phyloP scores from a whole-genome alignment of 2,329 filamentous ascomycete genomes.

The Coleophoma eucalyptorum region DNA sequence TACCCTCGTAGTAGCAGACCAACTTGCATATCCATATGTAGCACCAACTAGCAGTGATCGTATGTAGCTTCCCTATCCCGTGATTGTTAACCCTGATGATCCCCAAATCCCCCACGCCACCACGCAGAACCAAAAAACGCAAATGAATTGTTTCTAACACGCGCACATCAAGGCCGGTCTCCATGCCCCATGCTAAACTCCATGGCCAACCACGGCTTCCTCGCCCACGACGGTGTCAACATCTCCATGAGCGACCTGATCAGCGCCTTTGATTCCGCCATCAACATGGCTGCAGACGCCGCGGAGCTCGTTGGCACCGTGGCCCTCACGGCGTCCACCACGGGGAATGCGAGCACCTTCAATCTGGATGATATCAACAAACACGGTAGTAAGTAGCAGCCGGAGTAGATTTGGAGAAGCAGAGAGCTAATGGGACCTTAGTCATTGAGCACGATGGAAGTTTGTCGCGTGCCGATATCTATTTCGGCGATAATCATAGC shows the following conservation, averaged over 20 bases:
- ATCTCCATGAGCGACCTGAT: conserved; percentile 20
- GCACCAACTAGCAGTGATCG: neutral
- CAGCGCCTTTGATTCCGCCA: conserved; percentile 1
- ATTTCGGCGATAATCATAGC: conserved; percentile 8
- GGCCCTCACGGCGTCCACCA: conserved; percentile 3
- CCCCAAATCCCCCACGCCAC: no score
- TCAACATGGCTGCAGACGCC: conserved; percentile 8
- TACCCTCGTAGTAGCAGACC: neutral
- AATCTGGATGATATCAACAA: conserved; percentile 7
- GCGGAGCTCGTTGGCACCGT: conserved; percentile 3
- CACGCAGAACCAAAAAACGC: no score
- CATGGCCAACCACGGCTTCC: conserved; percentile 36
- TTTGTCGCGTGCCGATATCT: conserved; percentile 6
- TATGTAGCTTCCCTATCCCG: neutral
- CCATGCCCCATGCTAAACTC: conserved; percentile 37
- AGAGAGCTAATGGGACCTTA: neutral
- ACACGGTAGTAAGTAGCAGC: conserved; percentile 5
- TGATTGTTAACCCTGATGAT: no score
- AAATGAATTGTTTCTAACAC: neutral
- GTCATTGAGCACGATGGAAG: conserved; percentile 9
- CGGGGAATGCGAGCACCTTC: conserved; percentile 5
- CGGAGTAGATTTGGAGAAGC: no score
- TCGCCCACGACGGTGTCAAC: conserved; percentile 32
- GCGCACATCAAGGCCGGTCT: neutral
- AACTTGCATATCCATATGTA: neutral